phyloP scores from a whole-genome alignment of 2,329 filamentous ascomycete species.

The Nothophaeocryptopus gaeumannii region DNA sequence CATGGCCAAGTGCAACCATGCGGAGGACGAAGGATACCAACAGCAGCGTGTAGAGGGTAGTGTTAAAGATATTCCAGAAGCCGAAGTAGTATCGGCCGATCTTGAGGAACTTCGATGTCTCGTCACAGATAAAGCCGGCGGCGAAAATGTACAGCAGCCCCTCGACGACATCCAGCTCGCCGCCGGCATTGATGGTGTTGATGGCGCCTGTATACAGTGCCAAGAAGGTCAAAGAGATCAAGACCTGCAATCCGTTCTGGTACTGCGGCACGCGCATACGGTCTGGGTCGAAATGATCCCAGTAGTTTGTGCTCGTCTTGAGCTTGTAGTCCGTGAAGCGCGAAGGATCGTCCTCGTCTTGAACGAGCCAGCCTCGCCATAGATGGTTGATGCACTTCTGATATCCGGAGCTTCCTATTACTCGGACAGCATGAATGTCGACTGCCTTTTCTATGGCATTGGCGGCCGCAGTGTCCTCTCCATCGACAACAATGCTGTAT shows the following conservation, averaged over 20 bases:
- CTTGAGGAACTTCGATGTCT: slow-evolving; percentile 86
- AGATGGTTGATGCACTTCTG: slow-evolving; percentile 92
- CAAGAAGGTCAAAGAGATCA: slow-evolving; percentile 80
- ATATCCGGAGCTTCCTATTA: slow-evolving; percentile 91
- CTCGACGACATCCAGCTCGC: slow-evolving; percentile 81
- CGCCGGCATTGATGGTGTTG: slow-evolving; percentile 80
- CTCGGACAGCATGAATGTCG: slow-evolving; percentile 80
- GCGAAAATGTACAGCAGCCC: slow-evolving; percentile 87
- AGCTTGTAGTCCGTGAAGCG: slow-evolving; percentile 84
- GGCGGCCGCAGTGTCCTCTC: slow-evolving; percentile 67
- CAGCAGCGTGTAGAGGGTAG: slow-evolving; percentile 74
- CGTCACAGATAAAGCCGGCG: slow-evolving; percentile 83
- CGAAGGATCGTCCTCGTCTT: slow-evolving; percentile 87
- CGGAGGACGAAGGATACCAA: slow-evolving; percentile 75
- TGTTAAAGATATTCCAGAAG: slow-evolving; percentile 98
- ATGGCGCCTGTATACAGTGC: slow-evolving; percentile 84
- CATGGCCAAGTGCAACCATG: slow-evolving; percentile 71
- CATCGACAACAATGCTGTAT: slow-evolving; percentile 76
- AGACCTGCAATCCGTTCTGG: slow-evolving; percentile 84
- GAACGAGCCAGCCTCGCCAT: slow-evolving; percentile 95
- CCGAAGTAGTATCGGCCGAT: slow-evolving; percentile 86
- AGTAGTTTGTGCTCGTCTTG: slow-evolving; percentile 74
- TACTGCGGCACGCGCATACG: slow-evolving; percentile 90
- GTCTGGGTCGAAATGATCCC: slow-evolving; percentile 84
- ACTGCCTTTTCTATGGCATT: slow-evolving; percentile 94